Conservation (phyloP, 2,329 filamentous ascomycete species). For the Truncatella angustata region DNA sequence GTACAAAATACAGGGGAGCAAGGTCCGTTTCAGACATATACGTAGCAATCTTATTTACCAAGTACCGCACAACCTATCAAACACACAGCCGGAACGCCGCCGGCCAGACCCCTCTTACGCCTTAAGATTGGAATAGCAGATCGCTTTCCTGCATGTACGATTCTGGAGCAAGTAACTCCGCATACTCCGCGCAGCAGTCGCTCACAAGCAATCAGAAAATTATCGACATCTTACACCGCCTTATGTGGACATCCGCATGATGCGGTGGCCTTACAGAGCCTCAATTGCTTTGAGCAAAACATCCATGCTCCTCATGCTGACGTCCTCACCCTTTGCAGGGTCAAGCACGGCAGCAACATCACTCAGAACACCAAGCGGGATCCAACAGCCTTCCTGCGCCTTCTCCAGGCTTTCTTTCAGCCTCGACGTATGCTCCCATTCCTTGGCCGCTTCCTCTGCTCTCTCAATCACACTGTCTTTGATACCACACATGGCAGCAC, state of each 20-base stretch:
- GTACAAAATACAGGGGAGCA: background rate
- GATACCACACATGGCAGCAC: slow-evolving; percentile 97
- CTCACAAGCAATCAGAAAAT: background rate
- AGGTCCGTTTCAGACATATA: background rate
- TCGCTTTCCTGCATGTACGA: background rate
- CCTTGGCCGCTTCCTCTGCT: slow-evolving; percentile 82
- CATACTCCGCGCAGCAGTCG: background rate
- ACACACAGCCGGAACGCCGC: background rate
- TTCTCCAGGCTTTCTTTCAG: slow-evolving; percentile 85
- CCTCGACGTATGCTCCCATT: slow-evolving; percentile 93
- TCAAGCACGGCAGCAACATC: slow-evolving; percentile 79
- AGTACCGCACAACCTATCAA: background rate
- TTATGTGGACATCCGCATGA: background rate
- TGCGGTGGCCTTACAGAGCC: slow-evolving; percentile 39
- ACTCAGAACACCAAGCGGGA: slow-evolving; percentile 83
- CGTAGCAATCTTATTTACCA: background rate
- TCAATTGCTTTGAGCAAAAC: slow-evolving; percentile 62
- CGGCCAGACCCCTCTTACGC: background rate
- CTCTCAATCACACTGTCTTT: slow-evolving; percentile 76
- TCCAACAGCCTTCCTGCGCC: slow-evolving; percentile 74
- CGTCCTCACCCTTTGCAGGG: slow-evolving; percentile 43
- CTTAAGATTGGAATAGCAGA: background rate
- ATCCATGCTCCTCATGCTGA: slow-evolving; percentile 52
- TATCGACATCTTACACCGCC: background rate
- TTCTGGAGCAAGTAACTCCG: background rate